Percentiles rank a stretch among this genome's conserved stretches.
Evolutionary conservation across 306 rosid species (phyloP).

Genomic region (Amphicarpaea edgeworthii): DNA sequence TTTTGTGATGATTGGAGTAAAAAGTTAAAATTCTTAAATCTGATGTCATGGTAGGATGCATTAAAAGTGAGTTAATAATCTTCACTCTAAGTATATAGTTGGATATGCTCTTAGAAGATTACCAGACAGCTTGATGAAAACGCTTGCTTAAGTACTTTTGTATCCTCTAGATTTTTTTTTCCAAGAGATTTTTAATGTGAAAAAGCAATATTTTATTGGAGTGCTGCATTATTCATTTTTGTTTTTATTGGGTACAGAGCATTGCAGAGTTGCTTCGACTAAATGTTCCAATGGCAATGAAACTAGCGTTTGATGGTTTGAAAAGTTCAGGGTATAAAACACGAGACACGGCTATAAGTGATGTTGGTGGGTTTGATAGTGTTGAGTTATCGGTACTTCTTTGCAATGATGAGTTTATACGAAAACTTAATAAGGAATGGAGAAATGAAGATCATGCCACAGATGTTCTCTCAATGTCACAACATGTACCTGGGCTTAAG

Average conservation of each 20-base stretch:
- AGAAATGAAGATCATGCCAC: slow-evolving; percentile 88
- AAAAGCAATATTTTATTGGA: slow-evolving; percentile 23
- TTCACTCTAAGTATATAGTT: too few species aligned
- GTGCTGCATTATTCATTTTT: slow-evolving; percentile 23
- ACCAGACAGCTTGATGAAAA: background rate
- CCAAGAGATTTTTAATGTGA: background rate
- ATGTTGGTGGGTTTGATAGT: slow-evolving; percentile 76
- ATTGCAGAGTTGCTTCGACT: slow-evolving; percentile 80
- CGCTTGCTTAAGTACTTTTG: background rate
- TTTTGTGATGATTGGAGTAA: too few species aligned
- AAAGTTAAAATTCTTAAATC: too few species aligned
- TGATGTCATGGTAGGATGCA: too few species aligned
- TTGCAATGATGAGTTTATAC: slow-evolving; percentile 80
- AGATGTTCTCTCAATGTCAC: slow-evolving; percentile 90
- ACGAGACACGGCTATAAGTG: slow-evolving; percentile 69
- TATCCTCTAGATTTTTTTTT: background rate
- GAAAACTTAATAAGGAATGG: slow-evolving; percentile 90
- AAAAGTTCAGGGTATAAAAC: slow-evolving; percentile 69
- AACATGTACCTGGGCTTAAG: slow-evolving; percentile 73
- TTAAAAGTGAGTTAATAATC: too few species aligned
- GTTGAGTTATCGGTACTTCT: slow-evolving; percentile 84
- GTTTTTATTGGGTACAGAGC: slow-evolving; percentile 59
- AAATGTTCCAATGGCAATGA: slow-evolving; percentile 81
- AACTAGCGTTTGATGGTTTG: slow-evolving; percentile 74
- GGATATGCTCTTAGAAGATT: background rate